A percentile compares a stretch with the other conserved stretches of the same genome.
These are phyloP conservation scores for Chondrus crispus DNA, from an alignment of 23 red algal species.

Conservation along the genomic window DNA sequence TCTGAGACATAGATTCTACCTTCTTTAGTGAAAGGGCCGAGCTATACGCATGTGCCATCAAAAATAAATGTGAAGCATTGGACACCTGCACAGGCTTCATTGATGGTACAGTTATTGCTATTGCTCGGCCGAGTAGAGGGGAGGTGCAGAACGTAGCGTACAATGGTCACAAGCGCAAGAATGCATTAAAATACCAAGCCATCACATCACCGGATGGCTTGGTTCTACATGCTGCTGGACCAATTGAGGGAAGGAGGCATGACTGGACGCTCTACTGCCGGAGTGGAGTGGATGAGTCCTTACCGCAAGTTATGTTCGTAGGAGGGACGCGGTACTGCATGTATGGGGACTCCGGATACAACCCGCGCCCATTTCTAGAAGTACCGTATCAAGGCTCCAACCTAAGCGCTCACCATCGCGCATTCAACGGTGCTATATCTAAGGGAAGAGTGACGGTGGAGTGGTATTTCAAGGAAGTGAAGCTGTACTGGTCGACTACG, in stretches of 20 bases:
- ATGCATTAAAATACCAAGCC: not conserved
- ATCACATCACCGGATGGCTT: slow-evolving; percentile 25
- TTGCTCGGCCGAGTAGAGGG: not conserved
- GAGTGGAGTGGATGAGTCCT: not conserved
- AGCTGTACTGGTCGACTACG: not conserved
- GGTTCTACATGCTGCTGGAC: not conserved
- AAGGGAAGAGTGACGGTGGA: not conserved
- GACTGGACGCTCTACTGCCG: slow-evolving; percentile 11
- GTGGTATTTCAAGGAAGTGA: slow-evolving; percentile 35
- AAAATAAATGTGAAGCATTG: not conserved
- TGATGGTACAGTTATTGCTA: not conserved
- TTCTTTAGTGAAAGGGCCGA: slow-evolving; percentile 13
- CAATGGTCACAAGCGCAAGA: slow-evolving; percentile 13
- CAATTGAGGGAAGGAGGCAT: slow-evolving; percentile 1
- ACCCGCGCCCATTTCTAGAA: not conserved
- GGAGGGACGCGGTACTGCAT: not conserved
- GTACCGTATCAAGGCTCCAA: not conserved
- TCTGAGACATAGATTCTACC: not conserved
- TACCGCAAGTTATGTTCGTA: not conserved
- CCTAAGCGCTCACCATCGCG: not conserved
- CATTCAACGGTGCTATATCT: not conserved
- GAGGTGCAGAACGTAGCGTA: not conserved
- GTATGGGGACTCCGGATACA: slow-evolving; percentile 25
- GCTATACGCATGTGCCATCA: not conserved
- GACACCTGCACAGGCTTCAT: slow-evolving; percentile 19